Percentiles rank a stretch among this genome's conserved stretches.
Evolutionary conservation across 345 rosid genomes (phyloP).

Genomic region (Euphorbia lathyris): DNA sequence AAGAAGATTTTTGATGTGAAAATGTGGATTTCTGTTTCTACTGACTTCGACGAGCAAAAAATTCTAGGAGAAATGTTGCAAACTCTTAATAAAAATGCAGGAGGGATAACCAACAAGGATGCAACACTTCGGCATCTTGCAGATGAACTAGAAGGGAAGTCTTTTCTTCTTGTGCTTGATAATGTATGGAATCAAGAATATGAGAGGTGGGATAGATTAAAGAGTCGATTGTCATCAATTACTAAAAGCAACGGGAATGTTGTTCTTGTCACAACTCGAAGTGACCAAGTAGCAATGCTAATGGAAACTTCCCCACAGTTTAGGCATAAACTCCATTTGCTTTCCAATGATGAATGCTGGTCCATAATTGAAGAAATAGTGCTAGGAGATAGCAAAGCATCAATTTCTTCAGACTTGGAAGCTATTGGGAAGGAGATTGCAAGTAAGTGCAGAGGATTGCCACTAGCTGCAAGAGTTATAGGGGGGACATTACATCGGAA

Average conservation of each 20-base stretch:
- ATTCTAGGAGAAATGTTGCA: constrained; percentile 19
- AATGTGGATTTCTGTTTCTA: constrained; percentile 19
- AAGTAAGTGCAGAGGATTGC: constrained; percentile 18
- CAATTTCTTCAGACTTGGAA: constrained; percentile 1
- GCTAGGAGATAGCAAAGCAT: not conserved
- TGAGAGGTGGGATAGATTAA: constrained; percentile 15
- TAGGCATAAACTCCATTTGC: not conserved
- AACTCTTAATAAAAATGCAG: not conserved
- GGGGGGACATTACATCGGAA: not conserved
- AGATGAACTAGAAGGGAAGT: not conserved
- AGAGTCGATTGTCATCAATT: not conserved
- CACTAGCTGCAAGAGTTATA: constrained; percentile 10
- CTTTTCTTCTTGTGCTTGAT: constrained; percentile 20
- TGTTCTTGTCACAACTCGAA: constrained; percentile 21
- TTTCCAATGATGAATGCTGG: constrained; percentile 19
- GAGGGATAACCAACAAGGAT: not conserved
- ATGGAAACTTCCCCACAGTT: not conserved
- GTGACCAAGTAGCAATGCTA: constrained; percentile 2
- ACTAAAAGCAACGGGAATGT: not conserved
- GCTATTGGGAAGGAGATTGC: constrained; percentile 21
- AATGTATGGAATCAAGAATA: constrained; percentile 20
- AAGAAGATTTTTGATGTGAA: not conserved
- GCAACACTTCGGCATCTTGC: not conserved
- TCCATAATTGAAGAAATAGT: constrained; percentile 11
- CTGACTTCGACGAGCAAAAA: not conserved